These are phyloP conservation scores for Omphalotus guepiniiformis DNA, from an alignment of 768 basidiomycete genomes.

Conservation along the genomic window DNA sequence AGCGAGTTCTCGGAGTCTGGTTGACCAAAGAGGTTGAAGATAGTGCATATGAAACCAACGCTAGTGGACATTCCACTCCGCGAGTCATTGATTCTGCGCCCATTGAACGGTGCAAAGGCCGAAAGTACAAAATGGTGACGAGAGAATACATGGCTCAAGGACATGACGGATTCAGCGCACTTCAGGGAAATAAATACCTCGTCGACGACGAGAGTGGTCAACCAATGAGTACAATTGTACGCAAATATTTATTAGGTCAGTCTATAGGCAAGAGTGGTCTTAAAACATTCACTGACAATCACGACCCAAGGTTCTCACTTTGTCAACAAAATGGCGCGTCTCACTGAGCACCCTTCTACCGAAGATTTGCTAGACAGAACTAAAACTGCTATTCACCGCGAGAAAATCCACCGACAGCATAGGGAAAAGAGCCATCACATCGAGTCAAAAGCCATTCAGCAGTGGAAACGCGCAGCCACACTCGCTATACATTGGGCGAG, in stretches of 20 bases:
- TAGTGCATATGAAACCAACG: conserved; percentile 20
- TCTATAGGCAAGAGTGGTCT: neutral
- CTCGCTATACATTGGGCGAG: conserved; percentile 39
- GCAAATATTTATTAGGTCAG: conserved; percentile 80
- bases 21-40: conserved; percentile 40
- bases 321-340: conserved; percentile 58
- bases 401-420: conserved; percentile 33
- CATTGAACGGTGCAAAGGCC: conserved; percentile 49
- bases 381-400: conserved; percentile 39
- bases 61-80: conserved; percentile 23
- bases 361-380: conserved; percentile 42
- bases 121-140: conserved; percentile 78
- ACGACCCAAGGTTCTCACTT: conserved; percentile 58
- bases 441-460: conserved; percentile 27
- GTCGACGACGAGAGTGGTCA: conserved; percentile 83
- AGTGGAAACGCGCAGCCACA: conserved; percentile 46
- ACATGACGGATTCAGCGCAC: conserved; percentile 74
- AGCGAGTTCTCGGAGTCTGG: conserved; percentile 74
- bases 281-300: neutral
- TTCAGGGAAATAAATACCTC: conserved; percentile 63
- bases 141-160: conserved; percentile 82
- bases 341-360: conserved; percentile 24
- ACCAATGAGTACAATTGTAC: conserved; percentile 72
- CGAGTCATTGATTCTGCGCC: conserved; percentile 43
- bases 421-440: no score